A percentile compares a stretch with the other conserved stretches of the same genome.
Conservation (phyloP, 108 stramenopile species). For the Schizochytrium sp. region DNA sequence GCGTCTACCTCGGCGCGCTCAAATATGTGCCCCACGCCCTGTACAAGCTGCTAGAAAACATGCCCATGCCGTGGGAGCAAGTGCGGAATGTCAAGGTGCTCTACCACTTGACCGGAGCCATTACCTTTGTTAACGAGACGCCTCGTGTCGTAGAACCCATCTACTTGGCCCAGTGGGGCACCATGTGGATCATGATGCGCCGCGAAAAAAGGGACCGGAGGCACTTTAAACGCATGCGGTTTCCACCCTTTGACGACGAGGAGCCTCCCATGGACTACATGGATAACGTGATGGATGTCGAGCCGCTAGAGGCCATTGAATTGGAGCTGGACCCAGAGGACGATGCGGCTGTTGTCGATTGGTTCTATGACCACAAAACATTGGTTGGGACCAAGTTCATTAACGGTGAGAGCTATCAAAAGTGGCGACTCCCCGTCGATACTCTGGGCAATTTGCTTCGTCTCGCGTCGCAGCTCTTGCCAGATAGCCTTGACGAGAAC, state of each 20-base stretch:
- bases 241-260: slow-evolving; percentile 99
- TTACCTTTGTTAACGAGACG: slow-evolving; percentile 91
- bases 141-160: slow-evolving; percentile 97
- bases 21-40: slow-evolving; percentile 98
- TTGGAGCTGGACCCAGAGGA: slow-evolving; percentile 79
- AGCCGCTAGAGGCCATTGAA: slow-evolving; percentile 73
- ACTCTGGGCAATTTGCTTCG: slow-evolving; percentile 87
- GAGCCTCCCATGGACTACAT: slow-evolving; percentile 98
- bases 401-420: slow-evolving; percentile 86
- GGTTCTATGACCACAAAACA: slow-evolving; percentile 62
- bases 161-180: slow-evolving; percentile 96
- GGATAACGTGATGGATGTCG: slow-evolving; percentile 95
- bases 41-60: slow-evolving; percentile 96
- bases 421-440: slow-evolving; percentile 82
- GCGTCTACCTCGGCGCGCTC: slow-evolving; percentile 94
- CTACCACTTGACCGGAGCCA: slow-evolving; percentile 97
- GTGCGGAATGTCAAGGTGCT: slow-evolving; percentile 82
- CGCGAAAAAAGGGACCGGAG: slow-evolving; percentile 94
- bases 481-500: slow-evolving; percentile 71
- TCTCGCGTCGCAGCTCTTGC: slow-evolving; percentile 81
- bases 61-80: slow-evolving; percentile 55
- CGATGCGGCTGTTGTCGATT: slow-evolving; percentile 52
- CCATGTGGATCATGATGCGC: slow-evolving; percentile 97
- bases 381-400: slow-evolving; percentile 39
- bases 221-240: slow-evolving; percentile 98